Conservation (phyloP, 257 asterid genomes). For the Schizonepeta tenuifolia region DNA sequence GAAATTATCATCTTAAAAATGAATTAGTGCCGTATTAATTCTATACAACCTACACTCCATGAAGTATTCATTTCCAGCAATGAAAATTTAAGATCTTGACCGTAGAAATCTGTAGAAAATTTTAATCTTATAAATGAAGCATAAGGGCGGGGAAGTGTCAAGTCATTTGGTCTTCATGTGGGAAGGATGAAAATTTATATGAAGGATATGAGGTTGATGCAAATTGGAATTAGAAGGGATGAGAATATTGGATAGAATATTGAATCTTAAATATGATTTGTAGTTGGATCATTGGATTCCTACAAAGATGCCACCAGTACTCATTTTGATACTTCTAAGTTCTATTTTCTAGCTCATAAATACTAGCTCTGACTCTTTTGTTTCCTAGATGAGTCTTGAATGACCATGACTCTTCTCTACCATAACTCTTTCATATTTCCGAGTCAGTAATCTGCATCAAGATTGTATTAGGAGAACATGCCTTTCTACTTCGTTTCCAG, state of each 20-base stretch:
- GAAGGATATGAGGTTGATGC: neutral
- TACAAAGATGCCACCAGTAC: neutral
- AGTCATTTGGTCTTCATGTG: neutral
- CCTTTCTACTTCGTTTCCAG: neutral
- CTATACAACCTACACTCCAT: no score
- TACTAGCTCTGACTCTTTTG: neutral
- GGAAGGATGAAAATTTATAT: neutral
- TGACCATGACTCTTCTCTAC: neutral
- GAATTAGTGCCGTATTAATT: no score
- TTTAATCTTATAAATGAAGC: neutral
- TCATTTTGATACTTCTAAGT: neutral
- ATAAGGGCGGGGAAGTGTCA: neutral
- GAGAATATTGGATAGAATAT: no score
- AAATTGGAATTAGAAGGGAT: neutral
- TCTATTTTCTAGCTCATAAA: neutral
- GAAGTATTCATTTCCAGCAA: neutral
- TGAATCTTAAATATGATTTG: neutral
- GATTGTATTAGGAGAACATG: neutral
- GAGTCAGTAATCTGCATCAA: neutral
- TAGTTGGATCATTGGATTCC: neutral
- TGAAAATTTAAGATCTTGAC: conserved; percentile 1
- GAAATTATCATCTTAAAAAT: neutral
- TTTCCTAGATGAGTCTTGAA: neutral
- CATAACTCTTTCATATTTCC: no score
- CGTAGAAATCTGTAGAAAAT: neutral